These are phyloP conservation scores for Coccomyxa sp. DNA, from an alignment of 139 green algal species.

Conservation along the genomic window DNA sequence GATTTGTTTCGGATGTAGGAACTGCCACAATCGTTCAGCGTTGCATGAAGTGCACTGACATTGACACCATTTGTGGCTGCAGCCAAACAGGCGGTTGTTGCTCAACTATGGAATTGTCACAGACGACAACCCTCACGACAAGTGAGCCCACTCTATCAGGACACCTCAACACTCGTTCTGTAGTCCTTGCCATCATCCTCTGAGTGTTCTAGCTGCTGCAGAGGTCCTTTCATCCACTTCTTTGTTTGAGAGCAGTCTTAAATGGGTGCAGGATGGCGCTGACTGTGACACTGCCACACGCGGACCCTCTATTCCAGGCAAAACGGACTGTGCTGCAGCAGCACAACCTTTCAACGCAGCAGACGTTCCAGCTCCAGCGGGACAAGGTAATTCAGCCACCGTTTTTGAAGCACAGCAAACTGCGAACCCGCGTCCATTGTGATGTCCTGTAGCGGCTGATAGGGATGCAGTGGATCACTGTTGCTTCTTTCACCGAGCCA, in stretches of 20 bases:
- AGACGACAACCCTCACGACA: slow-evolving; percentile 52
- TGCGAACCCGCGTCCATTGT: too few species aligned
- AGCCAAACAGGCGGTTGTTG: slow-evolving; percentile 82
- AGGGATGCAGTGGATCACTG: too few species aligned
- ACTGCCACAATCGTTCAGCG: too few species aligned
- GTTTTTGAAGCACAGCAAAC: background rate
- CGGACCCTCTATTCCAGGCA: slow-evolving; percentile 75
- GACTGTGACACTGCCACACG: slow-evolving; percentile 43
- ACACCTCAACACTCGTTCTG: too few species aligned
- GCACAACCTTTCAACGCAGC: slow-evolving; percentile 41
- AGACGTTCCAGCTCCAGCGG: slow-evolving; percentile 46
- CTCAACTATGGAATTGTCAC: slow-evolving; percentile 67
- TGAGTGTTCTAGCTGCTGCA: background rate
- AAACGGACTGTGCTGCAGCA: slow-evolving; percentile 71
- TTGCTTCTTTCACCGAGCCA: too few species aligned
- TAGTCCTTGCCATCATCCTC: background rate
- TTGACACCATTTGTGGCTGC: slow-evolving; percentile 9
- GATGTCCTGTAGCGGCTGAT: too few species aligned
- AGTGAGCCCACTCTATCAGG: too few species aligned
- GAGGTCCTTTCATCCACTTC: background rate
- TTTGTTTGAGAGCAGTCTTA: background rate
- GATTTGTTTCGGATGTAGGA: too few species aligned
- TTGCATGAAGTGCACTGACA: too few species aligned
- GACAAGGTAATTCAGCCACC: slow-evolving; percentile 1
- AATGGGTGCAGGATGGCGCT: slow-evolving; percentile 10